Percentiles rank a stretch among this genome's conserved stretches.
Conservation (phyloP, 2,329 filamentous ascomycete species). For the Aspergillus cejpii region DNA sequence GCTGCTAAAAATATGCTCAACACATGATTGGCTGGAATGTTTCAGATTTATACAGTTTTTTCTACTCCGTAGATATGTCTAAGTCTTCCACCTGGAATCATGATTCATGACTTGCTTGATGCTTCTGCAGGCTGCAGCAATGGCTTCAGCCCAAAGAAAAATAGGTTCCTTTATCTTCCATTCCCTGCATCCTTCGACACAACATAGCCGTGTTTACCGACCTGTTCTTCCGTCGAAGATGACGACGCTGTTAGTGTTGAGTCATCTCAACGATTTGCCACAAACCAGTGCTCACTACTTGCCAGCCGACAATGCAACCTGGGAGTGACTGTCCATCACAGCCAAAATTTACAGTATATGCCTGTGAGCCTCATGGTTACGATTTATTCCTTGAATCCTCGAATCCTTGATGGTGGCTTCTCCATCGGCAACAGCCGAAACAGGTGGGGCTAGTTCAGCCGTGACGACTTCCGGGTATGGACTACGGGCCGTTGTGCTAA, state of each 20-base stretch:
- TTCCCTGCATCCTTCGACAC: not conserved
- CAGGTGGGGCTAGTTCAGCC: constrained; percentile 31
- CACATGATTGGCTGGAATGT: not conserved
- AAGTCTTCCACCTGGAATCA: too few species aligned
- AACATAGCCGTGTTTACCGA: not conserved
- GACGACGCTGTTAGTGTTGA: not conserved
- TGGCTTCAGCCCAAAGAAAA: not conserved
- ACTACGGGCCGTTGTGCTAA: constrained; percentile 24
- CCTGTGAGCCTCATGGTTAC: constrained; percentile 34
- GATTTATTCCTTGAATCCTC: too few species aligned
- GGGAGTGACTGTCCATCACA: constrained; percentile 45
- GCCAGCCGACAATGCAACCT: constrained; percentile 48
- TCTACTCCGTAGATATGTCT: too few species aligned
- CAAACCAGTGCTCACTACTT: constrained; percentile 44
- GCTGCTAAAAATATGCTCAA: not conserved
- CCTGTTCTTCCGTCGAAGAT: not conserved
- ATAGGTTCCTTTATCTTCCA: not conserved
- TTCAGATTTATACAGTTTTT: too few species aligned
- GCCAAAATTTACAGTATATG: constrained; percentile 55
- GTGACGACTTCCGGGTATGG: constrained; percentile 1
- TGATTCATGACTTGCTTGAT: too few species aligned
- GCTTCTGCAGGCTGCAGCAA: too few species aligned
- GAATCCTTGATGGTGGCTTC: constrained; percentile 51
- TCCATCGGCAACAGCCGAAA: constrained; percentile 44
- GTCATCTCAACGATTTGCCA: constrained; percentile 44